Evolutionary conservation across 129 eudicot species (phyloP), one percentile per base, ranked within the genome.

Genomic region (Scalesia atractyloides): DNA sequence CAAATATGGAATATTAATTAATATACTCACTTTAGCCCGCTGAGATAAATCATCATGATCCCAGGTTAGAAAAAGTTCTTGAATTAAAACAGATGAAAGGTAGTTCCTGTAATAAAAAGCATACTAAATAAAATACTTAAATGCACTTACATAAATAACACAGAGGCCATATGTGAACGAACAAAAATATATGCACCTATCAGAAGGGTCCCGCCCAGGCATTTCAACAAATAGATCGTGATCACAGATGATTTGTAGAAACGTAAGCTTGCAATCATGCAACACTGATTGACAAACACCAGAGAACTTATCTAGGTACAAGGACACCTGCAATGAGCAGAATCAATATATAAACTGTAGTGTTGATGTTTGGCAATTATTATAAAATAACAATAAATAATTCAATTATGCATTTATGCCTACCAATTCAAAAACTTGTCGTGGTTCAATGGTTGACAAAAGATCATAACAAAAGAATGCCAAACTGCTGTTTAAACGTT

Each of bases 141-240:
- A 64, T 64, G 63, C 57, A 58, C 19, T 33, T 19, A 46, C 58
- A 43, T 17, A 20, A 82, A 16, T 41, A 19, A 69, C 46, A 43
- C 69, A 52, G 4, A 63, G 19, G n/a, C 63, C 39, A 47, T 15
- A 20, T 4, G n/a, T 63, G 62, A 74, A 61, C 61, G n/a, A 65
- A 24, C 74, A 46, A 26, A 33, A 14, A 70, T 34, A 48, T 62
- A 47, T 15, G 63, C 56, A 94, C 99, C 99, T 88, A 86, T 94
- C 99, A 67, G 99, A 94, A 69, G 99, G 99, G 82, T 94, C 99
- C 63, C 99, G 82, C 7, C 99, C 99, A 9, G 99, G 99, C 99
- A 94, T 90, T 78, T 94, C 99, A 73, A 94, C 97, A 77, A 94
- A 94, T 56, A 94, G 89, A 86, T 94, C 99, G 68, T 94, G 99